Base-by-base conservation (phyloP, 306 rosid species). In the Quercus gilva region DNA sequence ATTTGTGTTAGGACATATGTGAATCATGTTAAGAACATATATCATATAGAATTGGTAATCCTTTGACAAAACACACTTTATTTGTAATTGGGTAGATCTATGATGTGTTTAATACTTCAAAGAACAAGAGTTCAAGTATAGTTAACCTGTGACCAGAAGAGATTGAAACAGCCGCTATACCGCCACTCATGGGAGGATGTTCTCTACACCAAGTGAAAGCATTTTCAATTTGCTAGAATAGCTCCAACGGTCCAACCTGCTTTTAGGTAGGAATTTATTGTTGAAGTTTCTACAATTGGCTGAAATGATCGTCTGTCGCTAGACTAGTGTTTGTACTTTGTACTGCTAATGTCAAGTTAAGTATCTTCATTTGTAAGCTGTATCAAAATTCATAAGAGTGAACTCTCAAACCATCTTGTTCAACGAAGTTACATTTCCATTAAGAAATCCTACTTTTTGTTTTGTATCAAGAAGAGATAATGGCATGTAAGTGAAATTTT, bases 111-210 rank as follows among this genome's bases (percentile, higher is more conserved):
- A 26, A 26, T 26, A 26, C 28, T 26, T 26, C 28, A 26, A 26
- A 26, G 28, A 26, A 26, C 0, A 26, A 26, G 28, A 26, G 28
- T 26, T 26, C 28, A 26, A 26, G 28, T 26, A 26, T 26, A 26
- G 28, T n/a, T n/a, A n/a, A 95, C 97, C 21, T 95, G 93, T 74
- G 99, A 95, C 88, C 99, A 95, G 81, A 91, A 93, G 98, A 93
- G 99, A 83, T 83, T 95, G 96, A 95, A 95, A 83, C 98, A 95
- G 77, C 98, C 97, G 11, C 96, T 95, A 28, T 93, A 95, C 93
- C 99, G 98, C 78, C 98, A 95, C 86, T 98, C 98, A 76, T 93
- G 97, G 99, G 99, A 95, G 86, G 98, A 93, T 78, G 97, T 91
- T 85, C 99, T 95, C 71, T 95, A 95, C 91, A 89, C 99, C 78